These are phyloP conservation scores for Neurospora crassa DNA, from an alignment of 2,329 filamentous ascomycete species.

Conservation along the genomic window DNA sequence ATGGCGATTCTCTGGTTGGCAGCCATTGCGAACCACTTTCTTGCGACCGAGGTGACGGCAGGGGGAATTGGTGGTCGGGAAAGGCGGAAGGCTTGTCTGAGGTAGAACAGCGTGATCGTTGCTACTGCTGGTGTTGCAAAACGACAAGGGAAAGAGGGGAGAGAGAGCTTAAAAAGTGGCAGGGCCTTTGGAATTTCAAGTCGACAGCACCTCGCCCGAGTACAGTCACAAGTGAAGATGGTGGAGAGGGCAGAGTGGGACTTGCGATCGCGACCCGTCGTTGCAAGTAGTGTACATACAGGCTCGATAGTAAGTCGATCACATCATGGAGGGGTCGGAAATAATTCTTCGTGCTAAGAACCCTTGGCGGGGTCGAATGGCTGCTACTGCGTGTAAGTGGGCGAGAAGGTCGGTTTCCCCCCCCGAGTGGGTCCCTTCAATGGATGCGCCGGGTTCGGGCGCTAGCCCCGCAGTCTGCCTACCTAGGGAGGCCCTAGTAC, in stretches of 20 bases:
- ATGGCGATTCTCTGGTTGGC: slow-evolving; percentile 62
- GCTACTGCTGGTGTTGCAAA: not conserved
- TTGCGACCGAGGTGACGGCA: slow-evolving; percentile 5
- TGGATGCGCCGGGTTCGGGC: not conserved
- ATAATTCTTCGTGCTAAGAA: slow-evolving; percentile 2
- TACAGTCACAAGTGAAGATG: not conserved
- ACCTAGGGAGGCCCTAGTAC: not conserved
- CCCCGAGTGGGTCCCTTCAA: not conserved
- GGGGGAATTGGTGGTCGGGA: slow-evolving; percentile 2
- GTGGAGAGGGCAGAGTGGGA: not conserved
- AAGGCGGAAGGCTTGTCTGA: not conserved
- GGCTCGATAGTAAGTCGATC: not conserved
- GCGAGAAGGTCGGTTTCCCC: not conserved
- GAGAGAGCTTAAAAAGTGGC: not conserved
- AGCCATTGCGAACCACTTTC: slow-evolving; percentile 21
- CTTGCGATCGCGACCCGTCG: not conserved
- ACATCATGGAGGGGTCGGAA: slow-evolving; percentile 8
- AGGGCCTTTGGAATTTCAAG: not conserved
- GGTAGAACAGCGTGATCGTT: not conserved
- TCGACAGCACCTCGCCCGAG: not conserved
- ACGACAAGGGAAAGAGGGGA: not conserved
- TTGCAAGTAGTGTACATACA: no score
- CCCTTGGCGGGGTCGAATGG: slow-evolving; percentile 4
- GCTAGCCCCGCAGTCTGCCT: not conserved
- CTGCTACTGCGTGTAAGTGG: not conserved